Base-by-base conservation (phyloP, 192 early-diverging fungal genomes). In the Hyaloraphidium curvatum region DNA sequence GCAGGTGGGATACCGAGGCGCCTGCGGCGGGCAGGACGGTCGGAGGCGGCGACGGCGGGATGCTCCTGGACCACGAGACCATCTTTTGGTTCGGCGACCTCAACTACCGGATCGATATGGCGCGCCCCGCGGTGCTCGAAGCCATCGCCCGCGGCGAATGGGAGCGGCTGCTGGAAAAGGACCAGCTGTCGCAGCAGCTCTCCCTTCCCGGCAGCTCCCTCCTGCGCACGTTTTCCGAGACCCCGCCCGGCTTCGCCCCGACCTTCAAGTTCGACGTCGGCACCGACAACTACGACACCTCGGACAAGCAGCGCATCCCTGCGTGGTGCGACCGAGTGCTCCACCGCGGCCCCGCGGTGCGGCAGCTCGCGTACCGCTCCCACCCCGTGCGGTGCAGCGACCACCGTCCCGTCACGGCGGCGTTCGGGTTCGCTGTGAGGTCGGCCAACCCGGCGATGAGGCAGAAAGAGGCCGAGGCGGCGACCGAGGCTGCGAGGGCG, bases 281-380 rank as follows among this genome's bases (percentile, higher is more conserved):
- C 16, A 82, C 80, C 14, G 74, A 86, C 29, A 63, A 62, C 9
- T 99, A 91, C 56, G 95, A 99, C 59, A 77, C 81, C 2, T 87
- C 83, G 33, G 91, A 95, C 39, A 99, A 99, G 71, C 78, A 81
- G 54, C 75, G 95, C 25, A 78, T 80, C 1, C 95, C 95, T 0
- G 82, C 88, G 7, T 99, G 89, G 86, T 97, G 93, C 62, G 95
- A 99, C 71, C 79, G 95, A 48, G 75, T 97, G 26, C n/a, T n/a
- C n/a, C n/a, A n/a, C n/a, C n/a, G n/a, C n/a, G n/a, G n/a, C n/a
- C n/a, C n/a, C n/a, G n/a, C n/a, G n/a, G n/a, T n/a, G n/a, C n/a
- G n/a, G n/a, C n/a, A n/a, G n/a, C n/a, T n/a, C n/a, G n/a, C n/a
- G n/a, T n/a, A n/a, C n/a, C n/a, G n/a, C n/a, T n/a, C n/a, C n/a